Conservation (phyloP, 2,329 filamentous ascomycete species). For the Fusarium avenaceum region DNA sequence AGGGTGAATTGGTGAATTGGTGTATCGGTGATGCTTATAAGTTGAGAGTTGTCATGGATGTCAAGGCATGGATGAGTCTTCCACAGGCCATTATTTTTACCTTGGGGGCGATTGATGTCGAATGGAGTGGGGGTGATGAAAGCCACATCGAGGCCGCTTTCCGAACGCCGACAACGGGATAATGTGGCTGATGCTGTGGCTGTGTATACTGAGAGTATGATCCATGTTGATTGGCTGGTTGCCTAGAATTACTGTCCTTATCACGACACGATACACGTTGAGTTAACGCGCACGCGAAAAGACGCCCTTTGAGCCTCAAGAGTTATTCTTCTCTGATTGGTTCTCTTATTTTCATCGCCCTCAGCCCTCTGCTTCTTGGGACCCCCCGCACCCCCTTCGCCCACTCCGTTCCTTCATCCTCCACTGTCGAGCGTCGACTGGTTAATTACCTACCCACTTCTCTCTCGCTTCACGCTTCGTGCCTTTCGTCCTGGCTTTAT, state of each 20-base stretch:
- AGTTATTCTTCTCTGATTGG: constrained; percentile 20
- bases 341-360: constrained; percentile 16
- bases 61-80: constrained; percentile 38
- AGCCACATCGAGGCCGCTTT: constrained; percentile 18
- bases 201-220: neutral
- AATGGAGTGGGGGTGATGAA: constrained; percentile 19
- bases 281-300: constrained; percentile 36
- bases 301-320: constrained; percentile 27
- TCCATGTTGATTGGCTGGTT: neutral
- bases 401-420: constrained; percentile 45
- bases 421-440: constrained; percentile 26
- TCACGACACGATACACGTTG: constrained; percentile 24
- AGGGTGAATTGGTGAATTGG: constrained; percentile 40
- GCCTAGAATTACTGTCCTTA: neutral
- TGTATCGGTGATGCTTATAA: constrained; percentile 20
- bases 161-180: constrained; percentile 11
- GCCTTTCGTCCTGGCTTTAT: constrained; percentile 36
- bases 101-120: constrained; percentile 30
- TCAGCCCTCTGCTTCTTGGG: constrained; percentile 15
- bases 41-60: constrained; percentile 23
- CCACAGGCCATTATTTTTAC: constrained; percentile 45
- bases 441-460: constrained; percentile 26
- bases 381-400: constrained; percentile 40
- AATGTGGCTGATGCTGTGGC: constrained; percentile 13
- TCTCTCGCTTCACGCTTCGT: constrained; percentile 38